These are phyloP conservation scores for Vitellaria paradoxa DNA, from an alignment of 179 eudicot species.

Conservation along the genomic window DNA sequence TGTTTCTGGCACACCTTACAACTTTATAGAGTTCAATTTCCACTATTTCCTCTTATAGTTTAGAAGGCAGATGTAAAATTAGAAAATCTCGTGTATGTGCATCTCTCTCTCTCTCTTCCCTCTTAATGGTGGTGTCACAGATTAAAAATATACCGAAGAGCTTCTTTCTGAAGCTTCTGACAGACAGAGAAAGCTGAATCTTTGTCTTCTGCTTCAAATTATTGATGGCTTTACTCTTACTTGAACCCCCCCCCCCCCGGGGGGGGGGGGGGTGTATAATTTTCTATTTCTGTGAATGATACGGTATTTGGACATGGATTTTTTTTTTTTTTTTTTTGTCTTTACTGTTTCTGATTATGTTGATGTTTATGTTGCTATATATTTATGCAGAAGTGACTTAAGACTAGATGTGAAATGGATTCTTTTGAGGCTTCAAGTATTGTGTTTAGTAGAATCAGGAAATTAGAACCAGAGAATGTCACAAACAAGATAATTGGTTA, in stretches of 20 bases:
- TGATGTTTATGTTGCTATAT: not conserved
- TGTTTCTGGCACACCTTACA: too few relatives aligned
- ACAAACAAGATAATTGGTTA: not conserved
- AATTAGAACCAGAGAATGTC: constrained; percentile 13
- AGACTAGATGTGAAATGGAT: constrained; percentile 6
- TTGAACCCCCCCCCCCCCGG: too few relatives aligned
- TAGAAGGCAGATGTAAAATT: too few relatives aligned
- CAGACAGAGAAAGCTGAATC: not conserved
- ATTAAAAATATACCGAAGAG: not conserved
- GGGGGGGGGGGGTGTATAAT: too few relatives aligned
- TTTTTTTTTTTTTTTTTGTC: too few relatives aligned
- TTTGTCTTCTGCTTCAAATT: not conserved
- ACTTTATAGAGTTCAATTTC: too few relatives aligned
- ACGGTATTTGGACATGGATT: too few relatives aligned
- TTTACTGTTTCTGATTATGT: not conserved
- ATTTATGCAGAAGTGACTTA: not conserved
- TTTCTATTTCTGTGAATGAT: not conserved
- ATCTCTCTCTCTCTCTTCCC: too few relatives aligned
- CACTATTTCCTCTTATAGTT: too few relatives aligned
- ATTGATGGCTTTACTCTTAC: too few relatives aligned
- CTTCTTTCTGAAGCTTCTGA: not conserved
- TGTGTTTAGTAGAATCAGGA: constrained; percentile 10
- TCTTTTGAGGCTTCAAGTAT: constrained; percentile 8
- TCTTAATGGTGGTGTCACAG: too few relatives aligned
- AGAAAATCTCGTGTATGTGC: too few relatives aligned